Percentiles rank a stretch among this genome's conserved stretches.
These are phyloP conservation scores for Friedmanniomyces endolithicus DNA, from an alignment of 495 filamentous ascomycete genomes.

Conservation along the genomic window DNA sequence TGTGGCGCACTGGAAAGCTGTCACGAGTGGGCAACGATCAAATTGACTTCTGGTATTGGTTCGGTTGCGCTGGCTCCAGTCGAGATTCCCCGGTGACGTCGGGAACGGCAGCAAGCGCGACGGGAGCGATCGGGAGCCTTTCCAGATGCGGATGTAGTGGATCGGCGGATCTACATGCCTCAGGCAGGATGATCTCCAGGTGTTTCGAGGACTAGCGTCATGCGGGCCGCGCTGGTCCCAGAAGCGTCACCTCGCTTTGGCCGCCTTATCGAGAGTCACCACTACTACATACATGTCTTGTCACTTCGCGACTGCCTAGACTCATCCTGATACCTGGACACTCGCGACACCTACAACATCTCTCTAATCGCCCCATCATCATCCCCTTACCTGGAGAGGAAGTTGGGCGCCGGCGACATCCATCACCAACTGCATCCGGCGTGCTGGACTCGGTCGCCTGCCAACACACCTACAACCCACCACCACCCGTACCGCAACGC, in stretches of 20 bases:
- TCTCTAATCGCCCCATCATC: too few species aligned
- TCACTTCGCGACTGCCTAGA: neutral
- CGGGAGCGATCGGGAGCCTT: neutral
- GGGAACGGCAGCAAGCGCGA: neutral
- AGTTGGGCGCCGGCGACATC: too few species aligned
- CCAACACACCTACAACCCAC: neutral
- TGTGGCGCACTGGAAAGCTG: neutral
- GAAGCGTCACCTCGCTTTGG: too few species aligned
- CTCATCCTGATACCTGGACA: neutral
- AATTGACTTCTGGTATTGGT: neutral
- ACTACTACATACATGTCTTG: too few species aligned
- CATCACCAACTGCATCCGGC: neutral
- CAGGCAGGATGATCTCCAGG: too few species aligned
- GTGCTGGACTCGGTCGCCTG: neutral
- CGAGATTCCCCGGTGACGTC: slow-evolving; percentile 1
- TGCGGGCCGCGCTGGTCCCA: too few species aligned
- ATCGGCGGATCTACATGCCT: too few species aligned
- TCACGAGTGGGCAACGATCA: neutral
- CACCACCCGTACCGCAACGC: neutral
- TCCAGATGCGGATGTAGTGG: too few species aligned
- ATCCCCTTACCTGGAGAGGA: too few species aligned
- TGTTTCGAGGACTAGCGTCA: too few species aligned
- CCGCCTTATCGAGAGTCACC: too few species aligned
- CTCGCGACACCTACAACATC: too few species aligned
- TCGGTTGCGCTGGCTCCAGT: neutral